Conservation (phyloP, 805 yeast species). For the Alloascoidea africana region DNA sequence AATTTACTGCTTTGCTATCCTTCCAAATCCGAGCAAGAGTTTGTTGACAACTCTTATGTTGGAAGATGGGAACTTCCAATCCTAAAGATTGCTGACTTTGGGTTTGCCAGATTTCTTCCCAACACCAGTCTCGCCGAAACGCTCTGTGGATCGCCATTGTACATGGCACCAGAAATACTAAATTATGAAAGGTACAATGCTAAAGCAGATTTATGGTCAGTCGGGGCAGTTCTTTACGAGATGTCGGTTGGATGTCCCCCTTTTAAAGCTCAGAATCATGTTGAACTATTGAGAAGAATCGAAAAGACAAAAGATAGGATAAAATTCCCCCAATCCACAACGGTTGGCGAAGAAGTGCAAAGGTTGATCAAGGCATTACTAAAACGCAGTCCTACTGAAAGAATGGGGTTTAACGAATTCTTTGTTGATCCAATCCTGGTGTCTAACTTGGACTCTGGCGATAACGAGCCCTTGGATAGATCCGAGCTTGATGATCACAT, state of each 20-base stretch:
- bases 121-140: slow-evolving; percentile 93
- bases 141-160: slow-evolving; percentile 90
- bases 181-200: slow-evolving; percentile 93
- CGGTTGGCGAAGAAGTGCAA: slow-evolving; percentile 47
- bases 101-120: slow-evolving; percentile 91
- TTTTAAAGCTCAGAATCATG: slow-evolving; percentile 83
- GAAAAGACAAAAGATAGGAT: slow-evolving; percentile 71
- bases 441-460: slow-evolving; percentile 26
- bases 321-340: slow-evolving; percentile 54
- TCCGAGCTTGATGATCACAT: slow-evolving; percentile 53
- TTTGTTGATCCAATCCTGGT: slow-evolving; percentile 58
- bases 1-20: slow-evolving; percentile 75
- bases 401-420: slow-evolving; percentile 82
- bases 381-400: slow-evolving; percentile 71
- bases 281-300: slow-evolving; percentile 76
- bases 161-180: slow-evolving; percentile 97
- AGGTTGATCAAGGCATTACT: slow-evolving; percentile 60
- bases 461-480: slow-evolving; percentile 41
- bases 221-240: slow-evolving; percentile 91
- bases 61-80: slow-evolving; percentile 87
- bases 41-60: slow-evolving; percentile 39
- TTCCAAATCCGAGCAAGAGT: slow-evolving; percentile 42
- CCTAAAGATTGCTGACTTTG: slow-evolving; percentile 91
- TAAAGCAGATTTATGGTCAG: slow-evolving; percentile 96
- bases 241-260: slow-evolving; percentile 96